Base-by-base conservation (phyloP, 139 green algal genomes). In the Bryopsis sp. region DNA sequence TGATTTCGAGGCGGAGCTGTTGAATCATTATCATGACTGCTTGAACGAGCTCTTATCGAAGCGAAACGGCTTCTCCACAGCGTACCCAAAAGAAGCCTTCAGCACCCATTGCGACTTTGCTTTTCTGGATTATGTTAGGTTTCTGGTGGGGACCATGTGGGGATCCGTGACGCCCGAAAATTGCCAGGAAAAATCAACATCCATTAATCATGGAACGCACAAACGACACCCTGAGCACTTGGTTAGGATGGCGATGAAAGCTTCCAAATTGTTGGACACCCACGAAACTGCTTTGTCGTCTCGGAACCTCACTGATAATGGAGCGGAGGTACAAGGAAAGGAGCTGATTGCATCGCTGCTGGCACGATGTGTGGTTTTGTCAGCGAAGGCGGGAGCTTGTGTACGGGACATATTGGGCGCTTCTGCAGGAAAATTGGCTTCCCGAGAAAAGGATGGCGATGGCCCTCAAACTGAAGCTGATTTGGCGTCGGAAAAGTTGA, bases 21-120 rank as follows among this genome's bases (percentile, higher is more conserved):
- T 87, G 58, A 57, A 34, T 2, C 43, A 81, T 70, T 86, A 89
- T 50, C 72, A 81, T 33, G 7, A 22, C 0, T 28, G 68, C 24
- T 72, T 87, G 29, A 3, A 35, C 3, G 47, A 48, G 8, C 6
- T 35, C 5, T 11, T 61, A 8, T 36, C 31, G 8, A 28, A 32
- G 15, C n/a, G n/a, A n/a, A 54, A 54, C 43, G 43, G 43, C 15
- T 19, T 26, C 15, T 11, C 43, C 43, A 11, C 15, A 19, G 7
- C 28, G 24, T 67, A 48, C 19, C 59, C 35, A 7, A 47, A 31
- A 31, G 33, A 26, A 29, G 33, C 29, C 33, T 67, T 67, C 31
- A 47, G n/a, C 5, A 11, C 11, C 7, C 7, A 46, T 19, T 26
- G 11, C 19, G 59, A 67, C 11, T 26, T 26, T 47, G 59, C 59